Base-by-base conservation (phyloP, 2,329 filamentous ascomycete genomes). In the Aureobasidium sp. region DNA sequence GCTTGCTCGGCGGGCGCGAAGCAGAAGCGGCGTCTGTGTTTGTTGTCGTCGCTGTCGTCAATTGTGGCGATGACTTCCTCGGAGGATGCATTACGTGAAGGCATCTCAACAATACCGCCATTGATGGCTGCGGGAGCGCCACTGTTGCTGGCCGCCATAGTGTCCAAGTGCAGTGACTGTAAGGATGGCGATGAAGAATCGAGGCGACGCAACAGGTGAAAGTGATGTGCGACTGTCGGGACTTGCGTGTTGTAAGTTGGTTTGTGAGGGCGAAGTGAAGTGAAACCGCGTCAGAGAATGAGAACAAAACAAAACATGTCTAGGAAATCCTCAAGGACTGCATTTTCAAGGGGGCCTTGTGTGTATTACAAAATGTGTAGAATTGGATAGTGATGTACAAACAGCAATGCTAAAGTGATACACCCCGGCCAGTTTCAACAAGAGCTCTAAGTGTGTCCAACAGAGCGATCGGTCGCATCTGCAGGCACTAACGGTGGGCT, bases 301-400 rank as follows among this genome's bases (percentile, higher is more conserved):
- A n/a, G n/a, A n/a, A n/a, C n/a, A n/a, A n/a, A n/a, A n/a, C n/a
- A n/a, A n/a, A n/a, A n/a, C n/a, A n/a, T n/a, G n/a, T n/a, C n/a
- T n/a, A n/a, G n/a, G n/a, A n/a, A n/a, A n/a, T n/a, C n/a, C n/a
- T n/a, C n/a, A n/a, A n/a, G n/a, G n/a, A n/a, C n/a, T n/a, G n/a
- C n/a, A n/a, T n/a, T n/a, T n/a, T n/a, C n/a, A n/a, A n/a, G n/a
- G n/a, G 5, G 36, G 27, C n/a, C 53, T 6, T 15, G 30, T 27
- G 4, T 32, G 37, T 1, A 44, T 57, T 44, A 57, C 39, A 57
- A 57, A 44, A 57, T 11, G n/a, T 44, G 41, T 57, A n/a, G 36
- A 34, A 42, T 54, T 32, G 53, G 27, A 34, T 45, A 45, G 11
- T 45, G 29, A 57, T 59, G 54, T 59, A 59, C 32, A 21, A 59